Base-by-base conservation (phyloP, 441 rosid genomes). In the Adansonia rubrostipa region DNA sequence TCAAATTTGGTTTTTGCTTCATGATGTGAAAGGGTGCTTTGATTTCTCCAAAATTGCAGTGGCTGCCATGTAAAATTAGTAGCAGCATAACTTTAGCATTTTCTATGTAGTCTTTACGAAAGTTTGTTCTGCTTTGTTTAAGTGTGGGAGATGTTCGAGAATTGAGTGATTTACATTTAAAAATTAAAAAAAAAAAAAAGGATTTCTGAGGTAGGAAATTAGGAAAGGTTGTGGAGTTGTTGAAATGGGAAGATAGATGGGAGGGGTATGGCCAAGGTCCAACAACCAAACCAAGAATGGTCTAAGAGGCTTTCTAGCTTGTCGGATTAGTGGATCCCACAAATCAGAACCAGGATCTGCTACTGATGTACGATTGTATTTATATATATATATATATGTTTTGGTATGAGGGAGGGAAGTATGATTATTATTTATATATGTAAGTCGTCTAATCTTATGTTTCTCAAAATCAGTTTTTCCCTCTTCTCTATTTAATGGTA, bases 341-440 rank as follows among this genome's bases (percentile, higher is more conserved):
- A 84, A 80, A 89, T 88, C 88, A 73, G 89, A 84, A 88, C 82
- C 89, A 77, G 89, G 91, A 91, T 86, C 90, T 86, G 40, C 83
- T 79, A 2, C 77, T 80, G 62, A 78, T 66, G 80, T 83, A 71
- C 85, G 77, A 80, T 85, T 83, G 78, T 82, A 66, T 79, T 36
- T 36, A 36, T 36, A 36, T 5, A 36, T 36, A 36, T 36, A 36
- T 36, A 36, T 36, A 36, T 66, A 33, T 42, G 9, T 44, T 22
- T 17, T 57, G 51, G 74, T 56, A 50, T 72, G 54, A 50, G n/a
- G 14, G 28, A 70, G 65, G 45, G 47, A 22, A 71, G 80, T 71
- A 72, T 84, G 79, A 77, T 58, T 58, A 58, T 20, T 9, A 50
- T 50, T 50, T 50, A 50, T 58, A 57, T 17, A 6, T 20, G 24